Evolutionary conservation across 768 basidiomycete species (phyloP).

Genomic region (Rubroboletus pulcherrimus): DNA sequence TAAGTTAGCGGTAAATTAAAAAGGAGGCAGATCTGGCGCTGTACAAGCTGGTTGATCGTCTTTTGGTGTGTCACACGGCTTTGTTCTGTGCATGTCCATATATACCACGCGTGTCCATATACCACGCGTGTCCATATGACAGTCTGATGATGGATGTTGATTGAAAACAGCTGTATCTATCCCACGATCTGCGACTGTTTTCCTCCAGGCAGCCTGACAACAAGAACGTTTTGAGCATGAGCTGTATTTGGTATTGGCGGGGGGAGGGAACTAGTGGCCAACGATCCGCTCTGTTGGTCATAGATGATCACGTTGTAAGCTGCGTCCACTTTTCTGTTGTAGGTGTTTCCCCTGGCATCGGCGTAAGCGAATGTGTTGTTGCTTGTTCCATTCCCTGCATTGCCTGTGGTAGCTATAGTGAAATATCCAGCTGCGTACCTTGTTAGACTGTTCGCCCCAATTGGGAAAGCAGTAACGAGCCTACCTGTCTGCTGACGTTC

Average conservation of each 20-base stretch:
- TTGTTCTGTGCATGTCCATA: conserved; percentile 7
- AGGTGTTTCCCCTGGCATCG: conserved; percentile 62
- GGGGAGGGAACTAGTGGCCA: conserved; percentile 25
- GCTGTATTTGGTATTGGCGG: conserved; percentile 2
- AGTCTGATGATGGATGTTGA: not conserved
- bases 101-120: conserved; percentile 7
- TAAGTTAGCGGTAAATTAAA: conserved; percentile 10
- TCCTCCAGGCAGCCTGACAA: conserved; percentile 37
- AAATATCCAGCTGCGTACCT: conserved; percentile 46
- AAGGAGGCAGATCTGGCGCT: not conserved
- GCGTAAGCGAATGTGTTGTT: conserved; percentile 63
- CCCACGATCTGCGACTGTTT: conserved; percentile 6
- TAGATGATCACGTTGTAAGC: conserved; percentile 57
- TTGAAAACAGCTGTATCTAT: not conserved
- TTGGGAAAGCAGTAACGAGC: conserved; percentile 9
- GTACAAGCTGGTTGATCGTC: not conserved
- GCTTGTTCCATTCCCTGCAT: conserved; percentile 64
- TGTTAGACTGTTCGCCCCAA: not conserved
- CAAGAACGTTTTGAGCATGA: conserved; percentile 1
- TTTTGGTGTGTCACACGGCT: not conserved
- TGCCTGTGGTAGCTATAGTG: conserved; percentile 40
- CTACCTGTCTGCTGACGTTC: conserved; percentile 58
- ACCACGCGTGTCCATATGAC: conserved; percentile 4
- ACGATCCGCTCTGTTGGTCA: conserved; percentile 53
- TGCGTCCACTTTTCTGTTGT: conserved; percentile 54